Base-by-base conservation (phyloP, 805 yeast species). In the Hanseniaspora taiwanica region DNA sequence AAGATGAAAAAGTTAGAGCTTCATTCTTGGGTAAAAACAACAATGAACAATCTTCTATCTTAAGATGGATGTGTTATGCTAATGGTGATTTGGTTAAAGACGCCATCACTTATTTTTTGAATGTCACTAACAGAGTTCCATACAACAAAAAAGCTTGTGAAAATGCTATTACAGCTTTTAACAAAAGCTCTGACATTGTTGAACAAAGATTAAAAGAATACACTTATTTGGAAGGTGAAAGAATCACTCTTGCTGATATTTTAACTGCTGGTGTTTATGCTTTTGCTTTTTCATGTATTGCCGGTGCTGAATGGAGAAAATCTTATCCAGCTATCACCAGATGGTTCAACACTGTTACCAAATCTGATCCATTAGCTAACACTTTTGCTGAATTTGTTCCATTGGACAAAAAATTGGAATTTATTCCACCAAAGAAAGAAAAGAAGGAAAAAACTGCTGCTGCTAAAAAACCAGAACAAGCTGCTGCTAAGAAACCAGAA, bases 211-310 rank as follows among this genome's bases (percentile, higher is more conserved):
- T 78, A 55, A 60, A 68, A 48, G 68, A 70, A 51, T 67, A 67
- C 74, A 79, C 89, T 42, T 83, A 66, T 66, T 69, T 81, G 51
- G 87, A 76, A 44, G 83, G 85, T 54, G 89, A 83, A 71, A 63
- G 71, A 46, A 49, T 74, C 50, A 59, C 84, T 32, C 45, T 56
- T 36, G 63, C 54, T 44, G 63, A 59, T 44, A 16, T 56, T 27
- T 45, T 49, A 21, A 39, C 47, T 36, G 49, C 48, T 37, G 31
- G 40, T 24, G 32, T 45, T 25, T 53, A 52, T 48, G 39, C 43
- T 33, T 36, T 42, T 20, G 49, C 46, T 23, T 75, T 76, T 61
- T 58, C 64, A 49, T 43, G 50, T 60, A 56, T 81, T 44, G 76
- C 71, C 62, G 93, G 81, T 55, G 56, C 64, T 27, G 77, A 72